Conservation (phyloP, 2,329 filamentous ascomycete species). For the Domatiomyces catenatus region DNA sequence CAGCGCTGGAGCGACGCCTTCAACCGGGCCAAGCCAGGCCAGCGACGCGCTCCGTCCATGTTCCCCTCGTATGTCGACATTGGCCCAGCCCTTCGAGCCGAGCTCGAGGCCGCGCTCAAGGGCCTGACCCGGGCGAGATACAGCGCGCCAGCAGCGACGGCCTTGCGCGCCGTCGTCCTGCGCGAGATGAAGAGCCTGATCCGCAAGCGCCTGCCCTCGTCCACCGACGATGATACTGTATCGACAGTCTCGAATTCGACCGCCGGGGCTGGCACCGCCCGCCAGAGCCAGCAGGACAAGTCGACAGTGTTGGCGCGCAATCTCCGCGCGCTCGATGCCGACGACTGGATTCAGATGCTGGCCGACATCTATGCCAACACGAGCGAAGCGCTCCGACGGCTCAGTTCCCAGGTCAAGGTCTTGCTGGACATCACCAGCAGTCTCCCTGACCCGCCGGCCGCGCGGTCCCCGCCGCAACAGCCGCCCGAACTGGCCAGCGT, state of each 20-base stretch:
- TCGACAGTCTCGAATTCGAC: constrained; percentile 80
- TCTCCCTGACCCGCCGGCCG: constrained; percentile 23
- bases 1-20: constrained; percentile 72
- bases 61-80: constrained; percentile 67
- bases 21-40: constrained; percentile 52
- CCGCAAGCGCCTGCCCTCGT: constrained; percentile 71
- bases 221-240: constrained; percentile 83
- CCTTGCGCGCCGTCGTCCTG: constrained; percentile 69
- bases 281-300: constrained; percentile 69
- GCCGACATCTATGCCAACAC: constrained; percentile 72
- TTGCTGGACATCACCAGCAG: constrained; percentile 80
- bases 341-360: constrained; percentile 72
- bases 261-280: constrained; percentile 36
- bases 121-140: constrained; percentile 72
- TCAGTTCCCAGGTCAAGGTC: constrained; percentile 85
- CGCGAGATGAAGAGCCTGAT: constrained; percentile 79
- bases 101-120: constrained; percentile 54
- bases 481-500: constrained; percentile 24
- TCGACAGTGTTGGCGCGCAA: constrained; percentile 79
- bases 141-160: constrained; percentile 63
- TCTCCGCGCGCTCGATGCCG: constrained; percentile 63
- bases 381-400: constrained; percentile 67
- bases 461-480: constrained; percentile 35
- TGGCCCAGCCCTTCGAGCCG: constrained; percentile 52
- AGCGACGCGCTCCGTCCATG: constrained; percentile 49